Percentiles rank a stretch among this genome's conserved stretches.
Conservation (phyloP, 371 early-diverging fungal genomes). For the Mortierella polycephala region DNA sequence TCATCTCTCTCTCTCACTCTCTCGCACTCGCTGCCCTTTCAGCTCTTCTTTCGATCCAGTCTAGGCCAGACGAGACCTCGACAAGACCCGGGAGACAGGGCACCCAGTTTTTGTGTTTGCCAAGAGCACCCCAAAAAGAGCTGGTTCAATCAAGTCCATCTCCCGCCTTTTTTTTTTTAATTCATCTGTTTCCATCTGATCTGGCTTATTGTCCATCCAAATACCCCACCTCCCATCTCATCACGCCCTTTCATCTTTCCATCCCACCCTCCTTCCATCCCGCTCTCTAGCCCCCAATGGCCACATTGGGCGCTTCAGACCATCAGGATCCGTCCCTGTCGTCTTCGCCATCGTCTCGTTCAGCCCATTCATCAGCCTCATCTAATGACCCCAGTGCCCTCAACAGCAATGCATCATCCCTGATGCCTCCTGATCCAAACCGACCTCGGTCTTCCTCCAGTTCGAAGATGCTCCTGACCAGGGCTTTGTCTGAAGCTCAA, state of each 20-base stretch:
- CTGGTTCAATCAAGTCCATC: neutral
- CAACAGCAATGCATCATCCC: conserved; percentile 20
- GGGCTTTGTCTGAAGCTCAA: conserved; percentile 43
- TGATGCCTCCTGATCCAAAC: conserved; percentile 27
- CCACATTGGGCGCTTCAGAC: conserved; percentile 21
- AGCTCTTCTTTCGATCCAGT: too few relatives aligned
- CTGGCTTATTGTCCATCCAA: neutral
- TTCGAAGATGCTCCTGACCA: conserved; percentile 24
- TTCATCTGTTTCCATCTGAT: neutral
- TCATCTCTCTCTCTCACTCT: neutral
- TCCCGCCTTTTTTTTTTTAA: neutral
- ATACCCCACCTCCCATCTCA: neutral
- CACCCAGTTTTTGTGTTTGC: too few relatives aligned
- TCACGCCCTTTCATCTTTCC: neutral
- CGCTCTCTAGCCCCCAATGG: conserved; percentile 14
- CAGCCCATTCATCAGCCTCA: conserved; percentile 17
- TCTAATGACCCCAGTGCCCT: conserved; percentile 16
- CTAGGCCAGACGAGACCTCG: too few relatives aligned
- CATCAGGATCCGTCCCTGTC: conserved; percentile 15
- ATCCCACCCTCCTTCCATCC: conserved; percentile 5
- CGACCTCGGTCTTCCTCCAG: conserved; percentile 19
- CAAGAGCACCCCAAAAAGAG: too few relatives aligned
- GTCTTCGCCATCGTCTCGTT: conserved; percentile 13
- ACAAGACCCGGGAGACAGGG: too few relatives aligned
- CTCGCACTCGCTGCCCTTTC: too few relatives aligned